Evolutionary conservation across 495 filamentous ascomycete species (phyloP), one percentile per base, ranked within the genome.

Genomic region (Talaromyces adpressus): DNA sequence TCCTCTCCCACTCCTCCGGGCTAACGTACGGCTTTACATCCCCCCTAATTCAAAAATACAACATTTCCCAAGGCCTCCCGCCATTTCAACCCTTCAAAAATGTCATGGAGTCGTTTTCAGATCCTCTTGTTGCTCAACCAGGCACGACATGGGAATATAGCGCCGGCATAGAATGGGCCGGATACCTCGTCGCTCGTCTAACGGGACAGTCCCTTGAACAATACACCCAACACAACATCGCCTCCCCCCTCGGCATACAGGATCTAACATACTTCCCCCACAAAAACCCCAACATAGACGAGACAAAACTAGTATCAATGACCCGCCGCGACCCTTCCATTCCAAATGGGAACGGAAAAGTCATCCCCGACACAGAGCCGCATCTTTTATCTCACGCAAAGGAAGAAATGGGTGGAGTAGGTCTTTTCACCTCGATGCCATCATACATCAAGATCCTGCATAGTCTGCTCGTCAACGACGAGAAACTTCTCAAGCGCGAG

Each of bases 361-460:
- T 63, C 59, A 41, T 67, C 22, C 62, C 67, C 16, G 6, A 57
- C 45, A 49, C 61, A 60, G 22, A 58, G 63, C 27, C 67, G 2
- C 20, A 41, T 27, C 11, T 41, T 3, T 20, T 60, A 36, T 18
- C 18, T 3, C 67, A 62, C 62, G 66, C 51, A n/a, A 11, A 64
- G 32, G 71, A 80, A 29, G 72, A 77, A 61, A 63, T 77, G 4
- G 85, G 83, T 1, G 85, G 86, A 1, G 75, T 72, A 0, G 85
- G 85, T 1, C 52, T 82, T 11, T 84, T 70, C 60, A 75, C 72
- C 0, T 70, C 72, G 0, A 72, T 79, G 16, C 68, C 57, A 14
- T 80, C 80, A 57, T 82, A 81, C 61, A 68, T 73, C 27, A 81
- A 75, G 59, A 65, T 85, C 4, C 68, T 85, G 58, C 71, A 71